Evolutionary conservation across 768 basidiomycete genomes (phyloP).

Genomic region (Naematelia aurantialba): DNA sequence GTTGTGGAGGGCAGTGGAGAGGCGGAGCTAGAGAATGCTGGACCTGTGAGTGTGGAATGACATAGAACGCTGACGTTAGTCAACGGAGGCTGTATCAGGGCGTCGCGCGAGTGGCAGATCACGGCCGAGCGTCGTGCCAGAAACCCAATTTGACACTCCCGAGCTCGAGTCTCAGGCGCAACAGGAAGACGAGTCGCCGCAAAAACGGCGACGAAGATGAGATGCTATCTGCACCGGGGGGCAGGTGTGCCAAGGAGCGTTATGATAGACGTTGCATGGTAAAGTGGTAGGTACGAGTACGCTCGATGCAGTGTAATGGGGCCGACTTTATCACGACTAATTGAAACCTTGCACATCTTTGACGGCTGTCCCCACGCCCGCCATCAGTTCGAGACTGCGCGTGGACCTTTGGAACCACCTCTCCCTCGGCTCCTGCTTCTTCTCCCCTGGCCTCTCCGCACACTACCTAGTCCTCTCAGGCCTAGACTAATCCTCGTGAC

Average conservation of each 20-base stretch:
- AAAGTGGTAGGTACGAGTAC: not conserved
- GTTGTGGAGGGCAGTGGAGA: not conserved
- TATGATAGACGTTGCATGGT: not conserved
- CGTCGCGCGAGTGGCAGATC: not conserved
- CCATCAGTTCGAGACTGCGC: not conserved
- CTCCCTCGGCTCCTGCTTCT: not conserved
- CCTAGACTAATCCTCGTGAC: not conserved
- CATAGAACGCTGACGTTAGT: not conserved
- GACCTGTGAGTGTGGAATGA: not conserved
- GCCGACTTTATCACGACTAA: too few species aligned
- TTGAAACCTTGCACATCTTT: not conserved
- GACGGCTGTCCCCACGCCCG: not conserved
- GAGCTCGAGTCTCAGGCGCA: not conserved
- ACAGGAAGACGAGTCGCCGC: not conserved
- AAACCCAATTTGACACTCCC: constrained; percentile 24
- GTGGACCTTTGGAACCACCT: not conserved
- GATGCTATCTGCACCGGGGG: too few species aligned
- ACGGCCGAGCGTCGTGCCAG: constrained; percentile 21
- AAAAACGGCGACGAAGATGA: not conserved
- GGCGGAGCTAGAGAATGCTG: not conserved
- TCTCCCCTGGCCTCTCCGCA: not conserved
- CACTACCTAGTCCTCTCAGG: not conserved
- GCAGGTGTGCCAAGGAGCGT: not conserved
- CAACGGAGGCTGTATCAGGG: not conserved
- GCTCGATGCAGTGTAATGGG: not conserved